These are phyloP conservation scores for Malbranchea zuffiana DNA, from an alignment of 2,329 filamentous ascomycete species.

Conservation along the genomic window DNA sequence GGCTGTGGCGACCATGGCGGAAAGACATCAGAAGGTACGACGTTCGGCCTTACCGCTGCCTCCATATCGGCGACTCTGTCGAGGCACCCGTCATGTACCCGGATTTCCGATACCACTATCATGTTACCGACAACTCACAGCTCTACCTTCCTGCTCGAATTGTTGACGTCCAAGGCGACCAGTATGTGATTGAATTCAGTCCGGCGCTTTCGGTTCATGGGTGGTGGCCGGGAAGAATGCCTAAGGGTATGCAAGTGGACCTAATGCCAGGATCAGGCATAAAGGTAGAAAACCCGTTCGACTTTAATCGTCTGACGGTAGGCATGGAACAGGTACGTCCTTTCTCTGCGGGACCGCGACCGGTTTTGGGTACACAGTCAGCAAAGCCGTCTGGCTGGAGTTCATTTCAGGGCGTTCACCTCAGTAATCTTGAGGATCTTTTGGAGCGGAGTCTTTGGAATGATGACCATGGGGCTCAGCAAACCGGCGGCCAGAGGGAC, in stretches of 20 bases:
- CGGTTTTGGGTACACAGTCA: slow-evolving; percentile 15
- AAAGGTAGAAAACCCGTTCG: slow-evolving; percentile 15
- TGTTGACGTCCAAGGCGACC: slow-evolving; percentile 14
- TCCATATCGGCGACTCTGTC: slow-evolving; percentile 14
- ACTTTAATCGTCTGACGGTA: slow-evolving; percentile 14
- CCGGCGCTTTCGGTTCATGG: slow-evolving; percentile 14
- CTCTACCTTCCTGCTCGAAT: slow-evolving; percentile 16
- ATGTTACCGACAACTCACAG: slow-evolving; percentile 13
- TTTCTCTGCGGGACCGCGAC: slow-evolving; percentile 13
- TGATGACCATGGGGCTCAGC: slow-evolving; percentile 1
- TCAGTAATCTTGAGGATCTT: slow-evolving; percentile 6
- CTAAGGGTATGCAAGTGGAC: slow-evolving; percentile 13
- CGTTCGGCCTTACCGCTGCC: slow-evolving; percentile 14
- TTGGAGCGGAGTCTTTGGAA: slow-evolving; percentile 4
- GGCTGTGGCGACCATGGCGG: slow-evolving; percentile 14
- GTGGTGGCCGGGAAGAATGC: slow-evolving; percentile 15
- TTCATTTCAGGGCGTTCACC: slow-evolving; percentile 14
- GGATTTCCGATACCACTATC: slow-evolving; percentile 15
- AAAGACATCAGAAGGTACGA: slow-evolving; percentile 13
- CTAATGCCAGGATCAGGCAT: slow-evolving; percentile 14
- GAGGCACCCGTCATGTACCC: slow-evolving; percentile 16
- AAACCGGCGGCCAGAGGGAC: too few relatives aligned
- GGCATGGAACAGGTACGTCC: slow-evolving; percentile 14
- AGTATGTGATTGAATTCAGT: slow-evolving; percentile 16
- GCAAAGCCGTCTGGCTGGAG: slow-evolving; percentile 15